Evolutionary conservation across 495 filamentous ascomycete species (phyloP).

Genomic region (Penicillium silybi): DNA sequence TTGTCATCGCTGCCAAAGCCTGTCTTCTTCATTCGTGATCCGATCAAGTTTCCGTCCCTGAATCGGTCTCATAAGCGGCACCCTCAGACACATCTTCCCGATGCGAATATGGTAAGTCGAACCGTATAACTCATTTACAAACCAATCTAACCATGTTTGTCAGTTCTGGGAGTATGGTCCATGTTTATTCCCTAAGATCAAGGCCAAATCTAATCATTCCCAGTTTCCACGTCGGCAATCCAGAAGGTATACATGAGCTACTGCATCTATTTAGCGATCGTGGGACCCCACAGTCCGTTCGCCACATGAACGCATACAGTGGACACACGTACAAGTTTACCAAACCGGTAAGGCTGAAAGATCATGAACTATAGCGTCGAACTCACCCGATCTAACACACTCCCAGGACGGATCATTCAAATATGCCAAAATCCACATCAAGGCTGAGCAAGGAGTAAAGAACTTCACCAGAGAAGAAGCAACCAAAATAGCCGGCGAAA

Average conservation of each 20-base stretch:
- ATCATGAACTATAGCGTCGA: too few relatives aligned
- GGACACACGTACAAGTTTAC: slow-evolving; percentile 66
- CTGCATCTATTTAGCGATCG: slow-evolving; percentile 64
- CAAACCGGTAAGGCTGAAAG: slow-evolving; percentile 41
- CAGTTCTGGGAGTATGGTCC: slow-evolving; percentile 57
- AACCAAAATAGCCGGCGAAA: slow-evolving; percentile 46
- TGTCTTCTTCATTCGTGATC: slow-evolving; percentile 53
- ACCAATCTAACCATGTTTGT: slow-evolving; percentile 1
- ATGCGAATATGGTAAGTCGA: slow-evolving; percentile 46
- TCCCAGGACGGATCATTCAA: slow-evolving; percentile 56
- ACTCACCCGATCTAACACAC: too few relatives aligned
- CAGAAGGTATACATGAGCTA: slow-evolving; percentile 59
- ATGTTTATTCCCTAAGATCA: too few relatives aligned
- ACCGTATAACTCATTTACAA: neutral
- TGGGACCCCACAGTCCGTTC: slow-evolving; percentile 56
- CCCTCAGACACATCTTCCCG: slow-evolving; percentile 41
- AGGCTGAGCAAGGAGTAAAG: slow-evolving; percentile 59
- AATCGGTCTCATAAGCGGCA: slow-evolving; percentile 51
- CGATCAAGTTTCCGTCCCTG: slow-evolving; percentile 53
- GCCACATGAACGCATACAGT: slow-evolving; percentile 62
- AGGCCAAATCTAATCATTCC: too few relatives aligned
- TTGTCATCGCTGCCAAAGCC: too few relatives aligned
- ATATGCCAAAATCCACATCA: slow-evolving; percentile 64
- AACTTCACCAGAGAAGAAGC: slow-evolving; percentile 58
- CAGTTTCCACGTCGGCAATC: slow-evolving; percentile 55